Evolutionary conservation across 306 rosid genomes (phyloP), one percentile per base, ranked within the genome.

Genomic region (Cyclanthera cordifolia): DNA sequence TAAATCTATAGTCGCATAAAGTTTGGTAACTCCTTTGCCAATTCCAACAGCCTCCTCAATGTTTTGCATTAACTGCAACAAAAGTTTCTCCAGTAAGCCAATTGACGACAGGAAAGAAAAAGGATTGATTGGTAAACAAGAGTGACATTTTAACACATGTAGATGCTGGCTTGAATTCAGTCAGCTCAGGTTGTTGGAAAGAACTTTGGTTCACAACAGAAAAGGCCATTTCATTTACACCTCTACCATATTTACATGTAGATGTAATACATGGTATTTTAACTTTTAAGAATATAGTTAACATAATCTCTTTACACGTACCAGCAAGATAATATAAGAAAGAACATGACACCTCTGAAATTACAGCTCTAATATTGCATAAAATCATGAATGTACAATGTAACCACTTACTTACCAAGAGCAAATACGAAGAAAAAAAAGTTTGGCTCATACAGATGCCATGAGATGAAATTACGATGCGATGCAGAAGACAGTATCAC

Each of bases 1-100:
- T 76, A 87, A 74, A 85, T 87, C 94, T 55, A 87, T 71, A 39
- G 86, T 81, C 48, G 94, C 94, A 74, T 87, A 87, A 53, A 87
- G 80, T 79, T 77, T 79, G 50, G 87, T 72, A 64, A 79, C 76
- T 65, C 94, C 94, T 70, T 82, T 80, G 67, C 92, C 92, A 64
- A 87, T 4, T 68, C 92, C 92, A 71, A 87, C 79, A 56, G 74
- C 69, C 78, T 87, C 87, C 82, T 82, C 92, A 63, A 86, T 0
- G 77, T 80, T 82, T 72, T 70, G 75, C 84, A 15, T 75, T 32
- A 87, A 61, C 92, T 87, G 71, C 70, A 64, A 73, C 46, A 49
- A 13, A 39, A 43, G 69, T 64, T 45, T 43, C 48, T 47, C 16
- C 23, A 75, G 21, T 68, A 27, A 75, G 23, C 51, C 56, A 47